Percentiles rank a stretch among this genome's conserved stretches.
These are phyloP conservation scores for Hypoxylon rickii DNA, from an alignment of 495 filamentous ascomycete genomes.

Conservation along the genomic window DNA sequence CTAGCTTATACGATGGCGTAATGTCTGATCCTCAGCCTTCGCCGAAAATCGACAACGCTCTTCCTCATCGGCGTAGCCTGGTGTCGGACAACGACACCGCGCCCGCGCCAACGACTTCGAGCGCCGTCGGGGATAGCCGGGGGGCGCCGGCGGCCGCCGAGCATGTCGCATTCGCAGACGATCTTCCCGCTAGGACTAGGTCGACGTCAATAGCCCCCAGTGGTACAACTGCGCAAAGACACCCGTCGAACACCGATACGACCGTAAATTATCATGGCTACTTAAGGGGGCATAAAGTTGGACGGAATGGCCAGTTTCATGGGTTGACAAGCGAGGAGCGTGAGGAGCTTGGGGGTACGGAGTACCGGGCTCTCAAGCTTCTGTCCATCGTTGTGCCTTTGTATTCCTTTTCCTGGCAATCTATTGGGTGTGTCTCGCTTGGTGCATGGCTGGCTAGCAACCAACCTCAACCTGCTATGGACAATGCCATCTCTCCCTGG, in stretches of 20 bases:
- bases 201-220: conserved; percentile 28
- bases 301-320: conserved; percentile 76
- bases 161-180: conserved; percentile 34
- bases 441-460: conserved; percentile 72
- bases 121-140: background rate
- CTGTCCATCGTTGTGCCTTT: conserved; percentile 71
- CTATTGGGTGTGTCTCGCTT: conserved; percentile 71
- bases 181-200: conserved; percentile 3
- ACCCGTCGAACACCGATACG: conserved; percentile 17
- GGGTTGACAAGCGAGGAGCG: conserved; percentile 69
- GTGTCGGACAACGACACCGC: background rate
- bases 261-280: conserved; percentile 20
- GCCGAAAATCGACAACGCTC: background rate
- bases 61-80: background rate
- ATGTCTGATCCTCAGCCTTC: background rate
- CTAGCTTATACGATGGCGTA: background rate
- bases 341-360: conserved; percentile 74
- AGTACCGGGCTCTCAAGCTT: conserved; percentile 77
- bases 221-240: conserved; percentile 16
- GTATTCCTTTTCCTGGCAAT: conserved; percentile 75
- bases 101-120: background rate
- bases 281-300: conserved; percentile 47
- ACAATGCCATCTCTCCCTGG: conserved; percentile 68
- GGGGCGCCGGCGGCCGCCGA: conserved; percentile 7
- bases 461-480: conserved; percentile 57